Evolutionary conservation across 768 basidiomycete species (phyloP).

Genomic region (Psilocybe subaeruginosa): DNA sequence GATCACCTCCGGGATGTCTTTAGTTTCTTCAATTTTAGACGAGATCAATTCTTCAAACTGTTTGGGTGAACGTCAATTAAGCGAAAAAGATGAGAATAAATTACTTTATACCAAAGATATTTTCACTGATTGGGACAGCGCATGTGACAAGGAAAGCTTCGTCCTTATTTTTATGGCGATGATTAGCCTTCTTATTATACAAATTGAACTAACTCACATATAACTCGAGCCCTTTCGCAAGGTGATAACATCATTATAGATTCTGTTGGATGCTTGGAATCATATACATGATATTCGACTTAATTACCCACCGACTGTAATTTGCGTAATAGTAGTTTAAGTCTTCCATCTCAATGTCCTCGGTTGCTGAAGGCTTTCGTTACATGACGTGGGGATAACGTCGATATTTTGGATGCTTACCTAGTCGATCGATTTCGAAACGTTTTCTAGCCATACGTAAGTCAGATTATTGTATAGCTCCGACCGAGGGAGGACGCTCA

Average conservation of each 20-base stretch:
- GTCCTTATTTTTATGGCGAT: slow-evolving; percentile 60
- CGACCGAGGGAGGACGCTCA: slow-evolving; percentile 40
- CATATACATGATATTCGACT: not conserved
- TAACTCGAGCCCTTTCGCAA: slow-evolving; percentile 93
- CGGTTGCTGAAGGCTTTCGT: slow-evolving; percentile 56
- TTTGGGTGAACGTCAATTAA: slow-evolving; percentile 1
- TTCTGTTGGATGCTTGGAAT: slow-evolving; percentile 43
- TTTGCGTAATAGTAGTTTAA: slow-evolving; percentile 97
- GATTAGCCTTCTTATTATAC: slow-evolving; percentile 9
- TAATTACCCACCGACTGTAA: slow-evolving; percentile 78
- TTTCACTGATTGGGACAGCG: slow-evolving; percentile 95
- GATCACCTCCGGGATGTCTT: slow-evolving; percentile 92
- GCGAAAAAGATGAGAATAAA: not conserved
- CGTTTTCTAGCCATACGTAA: slow-evolving; percentile 64
- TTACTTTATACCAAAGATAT: slow-evolving; percentile 75
- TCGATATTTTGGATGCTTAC: slow-evolving; percentile 36
- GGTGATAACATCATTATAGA: slow-evolving; percentile 98
- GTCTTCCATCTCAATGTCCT: slow-evolving; percentile 95
- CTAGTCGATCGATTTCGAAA: slow-evolving; percentile 89
- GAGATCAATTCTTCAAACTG: slow-evolving; percentile 94
- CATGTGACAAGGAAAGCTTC: slow-evolving; percentile 92
- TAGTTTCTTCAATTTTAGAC: slow-evolving; percentile 93
- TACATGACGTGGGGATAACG: slow-evolving; percentile 10
- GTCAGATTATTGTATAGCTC: slow-evolving; percentile 16
- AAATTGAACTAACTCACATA: slow-evolving; percentile 62